These are phyloP conservation scores for Chaetomidium leptoderma DNA, from an alignment of 495 filamentous ascomycete species.

Conservation along the genomic window DNA sequence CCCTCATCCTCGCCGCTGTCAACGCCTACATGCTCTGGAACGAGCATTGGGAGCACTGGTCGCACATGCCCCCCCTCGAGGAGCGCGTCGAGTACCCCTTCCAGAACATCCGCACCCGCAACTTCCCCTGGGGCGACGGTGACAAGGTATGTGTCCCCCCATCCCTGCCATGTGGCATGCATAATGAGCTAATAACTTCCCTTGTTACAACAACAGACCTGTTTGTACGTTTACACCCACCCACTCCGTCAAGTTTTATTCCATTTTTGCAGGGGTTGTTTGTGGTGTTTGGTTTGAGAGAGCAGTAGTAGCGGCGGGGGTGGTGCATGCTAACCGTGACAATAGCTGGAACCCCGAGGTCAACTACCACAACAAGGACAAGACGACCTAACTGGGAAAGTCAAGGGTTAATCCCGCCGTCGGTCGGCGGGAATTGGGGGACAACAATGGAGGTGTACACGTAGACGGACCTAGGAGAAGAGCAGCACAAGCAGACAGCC, in stretches of 20 bases:
- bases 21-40: conserved; percentile 89
- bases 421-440: neutral
- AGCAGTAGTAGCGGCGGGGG: too few relatives aligned
- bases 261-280: too few relatives aligned
- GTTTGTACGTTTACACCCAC: conserved; percentile 38
- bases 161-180: neutral
- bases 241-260: neutral
- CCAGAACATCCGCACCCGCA: conserved; percentile 88
- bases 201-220: conserved; percentile 37
- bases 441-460: neutral
- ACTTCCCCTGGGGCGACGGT: conserved; percentile 87
- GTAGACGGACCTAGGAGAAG: conserved; percentile 4
- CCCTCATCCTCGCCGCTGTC: conserved; percentile 60
- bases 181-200: neutral
- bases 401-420: neutral
- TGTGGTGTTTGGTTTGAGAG: too few relatives aligned
- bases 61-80: conserved; percentile 78
- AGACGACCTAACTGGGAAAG: conserved; percentile 49
- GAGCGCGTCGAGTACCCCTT: conserved; percentile 87
- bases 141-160: conserved; percentile 71
- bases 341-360: conserved; percentile 88
- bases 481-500: conserved; percentile 3
- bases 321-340: conserved; percentile 4
- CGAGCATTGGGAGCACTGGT: conserved; percentile 95
- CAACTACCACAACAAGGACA: conserved; percentile 96